Base-by-base conservation (phyloP, 768 basidiomycete genomes). In the Leccinum truebloodii region DNA sequence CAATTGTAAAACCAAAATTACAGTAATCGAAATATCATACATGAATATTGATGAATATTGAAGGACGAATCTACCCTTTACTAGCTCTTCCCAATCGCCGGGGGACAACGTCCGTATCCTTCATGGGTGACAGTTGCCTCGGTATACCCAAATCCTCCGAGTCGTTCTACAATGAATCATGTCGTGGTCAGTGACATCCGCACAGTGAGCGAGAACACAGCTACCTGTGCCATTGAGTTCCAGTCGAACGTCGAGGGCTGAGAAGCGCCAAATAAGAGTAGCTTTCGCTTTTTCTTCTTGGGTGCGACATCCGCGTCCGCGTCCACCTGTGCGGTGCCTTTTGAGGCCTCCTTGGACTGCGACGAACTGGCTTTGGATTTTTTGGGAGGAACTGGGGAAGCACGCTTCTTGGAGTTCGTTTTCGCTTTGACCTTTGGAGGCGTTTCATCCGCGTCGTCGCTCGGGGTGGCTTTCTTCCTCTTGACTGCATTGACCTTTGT, bases 281-380 rank as follows among this genome's bases (percentile, higher is more conserved):
- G 84, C 73, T 86, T 89, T 62, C 87, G 81, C 67, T 84, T 88
- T 75, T 88, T 89, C 77, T 87, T 88, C 75, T 83, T 86, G 16
- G 75, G 81, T 9, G 60, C 74, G 6, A 41, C 65, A 54, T 71
- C 74, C 24, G 69, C 54, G 24, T 67, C 72, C 1, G 4, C 44
- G 12, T 46, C 44, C 30, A 16, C 67, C 16, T 58, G 64, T 13
- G 30, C 50, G 6, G 46, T 35, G 2, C 64, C 68, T 32, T 71
- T 74, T 1, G 54, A 58, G 20, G 59, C 67, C 0, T 65, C 67
- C 26, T 59, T 63, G 34, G 50, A 6, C 24, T 60, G 66, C 10
- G 58, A 57, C 48, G 62, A 16, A 52, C 69, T 68, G 13, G 48
- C 26, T 49, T 67, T 67, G 59, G 61, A 34, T 58, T 70, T 72